Conservation (phyloP, 306 rosid species). For the Echinosophora koreensis region DNA sequence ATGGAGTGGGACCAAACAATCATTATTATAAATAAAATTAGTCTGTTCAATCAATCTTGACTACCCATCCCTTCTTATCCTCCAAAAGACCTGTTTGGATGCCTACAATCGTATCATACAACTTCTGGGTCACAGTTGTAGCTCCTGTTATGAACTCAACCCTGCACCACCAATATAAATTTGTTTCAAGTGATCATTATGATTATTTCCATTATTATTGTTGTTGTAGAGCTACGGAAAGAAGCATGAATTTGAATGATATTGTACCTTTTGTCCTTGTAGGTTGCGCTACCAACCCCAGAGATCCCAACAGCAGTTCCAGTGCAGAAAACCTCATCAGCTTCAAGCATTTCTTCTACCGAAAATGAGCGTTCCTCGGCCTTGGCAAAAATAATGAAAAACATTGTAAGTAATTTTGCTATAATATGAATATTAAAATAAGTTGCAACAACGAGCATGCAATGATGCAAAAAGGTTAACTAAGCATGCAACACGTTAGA, state of each 20-base stretch:
- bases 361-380: slow-evolving; percentile 53
- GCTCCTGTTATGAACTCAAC: slow-evolving; percentile 43
- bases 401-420: background rate
- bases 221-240: background rate
- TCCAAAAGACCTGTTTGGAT: slow-evolving; percentile 46
- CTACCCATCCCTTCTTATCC: slow-evolving; percentile 46
- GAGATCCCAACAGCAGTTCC: slow-evolving; percentile 64
- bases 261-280: slow-evolving; percentile 44
- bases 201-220: background rate
- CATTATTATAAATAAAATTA: too few relatives aligned
- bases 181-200: background rate
- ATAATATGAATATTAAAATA: background rate
- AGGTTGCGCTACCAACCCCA: slow-evolving; percentile 50
- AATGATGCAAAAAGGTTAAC: background rate
- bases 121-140: slow-evolving; percentile 39
- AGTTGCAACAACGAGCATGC: background rate
- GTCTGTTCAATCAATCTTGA: slow-evolving; percentile 28
- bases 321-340: slow-evolving; percentile 67
- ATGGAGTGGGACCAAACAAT: too few relatives aligned
- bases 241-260: background rate
- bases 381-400: slow-evolving; percentile 24
- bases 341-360: slow-evolving; percentile 55
- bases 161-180: slow-evolving; percentile 37
- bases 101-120: slow-evolving; percentile 37
- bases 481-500: too few relatives aligned